Percentiles rank a stretch among this genome's conserved stretches.
These are phyloP conservation scores for Trichoderma gamsii DNA, from an alignment of 495 filamentous ascomycete species.

Conservation along the genomic window DNA sequence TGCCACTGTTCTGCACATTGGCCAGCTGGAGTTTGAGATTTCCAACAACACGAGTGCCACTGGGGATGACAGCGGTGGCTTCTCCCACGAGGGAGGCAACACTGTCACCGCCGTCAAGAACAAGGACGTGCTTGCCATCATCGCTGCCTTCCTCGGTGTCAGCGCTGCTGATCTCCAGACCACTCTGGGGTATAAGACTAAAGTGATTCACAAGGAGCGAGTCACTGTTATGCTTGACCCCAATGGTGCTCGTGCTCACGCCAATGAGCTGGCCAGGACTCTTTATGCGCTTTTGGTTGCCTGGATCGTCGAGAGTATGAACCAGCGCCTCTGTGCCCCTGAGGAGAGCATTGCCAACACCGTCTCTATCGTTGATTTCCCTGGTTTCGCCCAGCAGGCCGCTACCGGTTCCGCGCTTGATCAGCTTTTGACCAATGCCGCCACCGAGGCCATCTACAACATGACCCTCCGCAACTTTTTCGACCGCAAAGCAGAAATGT, in stretches of 20 bases:
- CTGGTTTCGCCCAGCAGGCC: conserved; percentile 78
- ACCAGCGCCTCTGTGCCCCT: conserved; percentile 78
- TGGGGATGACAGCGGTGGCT: conserved; percentile 90
- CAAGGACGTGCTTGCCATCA: conserved; percentile 76
- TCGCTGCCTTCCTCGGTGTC: conserved; percentile 90
- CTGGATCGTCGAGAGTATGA: conserved; percentile 86
- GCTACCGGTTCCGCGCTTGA: conserved; percentile 82
- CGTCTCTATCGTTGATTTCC: conserved; percentile 91
- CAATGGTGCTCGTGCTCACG: conserved; percentile 78
- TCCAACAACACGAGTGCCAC: conserved; percentile 68
- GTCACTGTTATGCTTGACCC: conserved; percentile 98
- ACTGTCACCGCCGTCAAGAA: conserved; percentile 82
- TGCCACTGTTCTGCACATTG: conserved; percentile 87
- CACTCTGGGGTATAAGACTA: conserved; percentile 89
- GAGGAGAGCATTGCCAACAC: conserved; percentile 90
- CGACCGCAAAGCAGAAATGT: conserved; percentile 79
- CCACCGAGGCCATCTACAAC: conserved; percentile 84
- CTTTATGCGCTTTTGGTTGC: conserved; percentile 94
- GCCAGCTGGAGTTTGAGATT: conserved; percentile 85
- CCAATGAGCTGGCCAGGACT: conserved; percentile 87
- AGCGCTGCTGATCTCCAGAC: conserved; percentile 72
- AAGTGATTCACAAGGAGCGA: conserved; percentile 87
- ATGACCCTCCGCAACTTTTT: conserved; percentile 94
- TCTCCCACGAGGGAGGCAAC: conserved; percentile 89
- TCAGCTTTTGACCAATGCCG: conserved; percentile 90